These are phyloP conservation scores for Trifolium pratense DNA, from an alignment of 306 rosid species.

Conservation along the genomic window DNA sequence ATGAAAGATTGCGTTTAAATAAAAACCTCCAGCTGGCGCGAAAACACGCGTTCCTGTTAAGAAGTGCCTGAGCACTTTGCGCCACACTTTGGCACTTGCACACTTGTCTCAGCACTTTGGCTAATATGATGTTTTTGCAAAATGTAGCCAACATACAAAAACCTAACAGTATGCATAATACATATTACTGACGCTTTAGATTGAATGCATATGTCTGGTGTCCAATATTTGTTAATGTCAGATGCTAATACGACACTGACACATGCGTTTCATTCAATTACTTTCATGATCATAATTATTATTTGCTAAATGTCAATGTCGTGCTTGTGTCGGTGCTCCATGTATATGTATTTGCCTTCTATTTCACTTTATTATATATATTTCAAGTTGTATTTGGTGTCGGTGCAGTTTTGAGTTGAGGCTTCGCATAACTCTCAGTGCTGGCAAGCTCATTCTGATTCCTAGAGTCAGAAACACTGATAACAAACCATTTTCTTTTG, in stretches of 20 bases:
- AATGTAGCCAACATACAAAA: too few relatives aligned
- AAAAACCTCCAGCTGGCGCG: too few relatives aligned
- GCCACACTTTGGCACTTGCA: too few relatives aligned
- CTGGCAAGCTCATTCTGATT: slow-evolving; percentile 70
- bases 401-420: slow-evolving; percentile 70
- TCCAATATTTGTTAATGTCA: neutral
- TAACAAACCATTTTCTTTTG: slow-evolving; percentile 61
- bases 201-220: neutral
- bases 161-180: too few relatives aligned
- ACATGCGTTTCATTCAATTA: neutral
- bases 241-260: neutral
- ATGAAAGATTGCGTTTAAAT: too few relatives aligned
- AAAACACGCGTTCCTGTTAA: too few relatives aligned
- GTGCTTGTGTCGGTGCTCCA: neutral
- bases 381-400: slow-evolving; percentile 1
- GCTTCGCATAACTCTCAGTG: slow-evolving; percentile 62
- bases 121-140: too few relatives aligned
- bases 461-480: slow-evolving; percentile 71
- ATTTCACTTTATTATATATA: neutral
- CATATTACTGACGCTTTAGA: neutral
- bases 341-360: neutral
- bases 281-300: neutral
- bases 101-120: too few relatives aligned
- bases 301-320: neutral
- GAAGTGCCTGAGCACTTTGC: too few relatives aligned